Conservation (phyloP, 305 asterid species). For the Coffea humblotiana region DNA sequence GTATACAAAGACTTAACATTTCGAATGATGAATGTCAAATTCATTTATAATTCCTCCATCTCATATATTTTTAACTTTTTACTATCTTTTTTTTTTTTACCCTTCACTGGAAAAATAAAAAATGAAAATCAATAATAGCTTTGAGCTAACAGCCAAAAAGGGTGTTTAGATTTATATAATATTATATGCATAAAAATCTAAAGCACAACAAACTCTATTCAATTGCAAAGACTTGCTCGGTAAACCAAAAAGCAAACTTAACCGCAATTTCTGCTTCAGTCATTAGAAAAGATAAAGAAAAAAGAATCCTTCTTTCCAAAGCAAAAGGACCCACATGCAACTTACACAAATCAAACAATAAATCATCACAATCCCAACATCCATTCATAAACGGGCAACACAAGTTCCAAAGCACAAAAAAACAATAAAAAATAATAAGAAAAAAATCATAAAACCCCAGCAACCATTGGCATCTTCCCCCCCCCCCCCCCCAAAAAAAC, state of each 20-base stretch:
- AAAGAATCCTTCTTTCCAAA: not conserved
- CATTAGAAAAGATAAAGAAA: too few species aligned
- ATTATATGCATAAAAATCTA: too few species aligned
- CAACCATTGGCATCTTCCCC: not conserved
- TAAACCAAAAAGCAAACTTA: not conserved
- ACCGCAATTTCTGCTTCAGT: not conserved
- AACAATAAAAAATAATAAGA: too few species aligned
- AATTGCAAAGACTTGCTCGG: not conserved
- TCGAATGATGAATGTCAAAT: not conserved
- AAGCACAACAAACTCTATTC: not conserved
- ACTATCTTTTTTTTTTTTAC: not conserved
- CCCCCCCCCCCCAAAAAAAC: too few species aligned
- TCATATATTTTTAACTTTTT: too few species aligned
- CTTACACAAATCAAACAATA: not conserved
- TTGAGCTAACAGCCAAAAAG: not conserved
- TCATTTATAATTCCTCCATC: not conserved
- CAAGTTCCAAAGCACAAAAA: not conserved
- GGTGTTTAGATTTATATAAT: too few species aligned
- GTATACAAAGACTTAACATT: too few species aligned
- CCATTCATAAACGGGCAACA: not conserved
- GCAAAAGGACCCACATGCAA: not conserved
- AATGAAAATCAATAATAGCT: not conserved
- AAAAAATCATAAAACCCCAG: too few species aligned
- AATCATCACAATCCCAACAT: not conserved
- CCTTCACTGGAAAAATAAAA: not conserved